These are phyloP conservation scores for Paramecium biaurelia DNA, from an alignment of 73 alveolate species.

Conservation along the genomic window DNA sequence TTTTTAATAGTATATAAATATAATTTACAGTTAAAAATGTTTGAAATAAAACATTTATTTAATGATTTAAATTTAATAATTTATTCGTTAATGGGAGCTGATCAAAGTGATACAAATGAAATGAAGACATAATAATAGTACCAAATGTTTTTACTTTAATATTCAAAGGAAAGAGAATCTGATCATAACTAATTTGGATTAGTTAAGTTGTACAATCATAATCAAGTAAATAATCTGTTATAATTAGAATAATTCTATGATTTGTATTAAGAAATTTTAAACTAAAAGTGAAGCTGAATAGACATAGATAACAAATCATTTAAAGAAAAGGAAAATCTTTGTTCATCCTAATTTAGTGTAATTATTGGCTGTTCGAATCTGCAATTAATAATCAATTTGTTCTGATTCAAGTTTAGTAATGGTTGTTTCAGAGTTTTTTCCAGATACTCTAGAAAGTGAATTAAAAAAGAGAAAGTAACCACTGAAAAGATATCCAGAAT, in stretches of 20 bases:
- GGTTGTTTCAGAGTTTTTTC: not conserved
- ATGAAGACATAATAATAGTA: not conserved
- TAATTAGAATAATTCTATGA: not conserved
- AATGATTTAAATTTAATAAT: not conserved
- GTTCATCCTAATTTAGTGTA: not conserved
- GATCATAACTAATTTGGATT: conserved; percentile 8
- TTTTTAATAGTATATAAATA: not conserved
- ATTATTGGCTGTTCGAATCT: not conserved
- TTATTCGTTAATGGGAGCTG: conserved; percentile 38
- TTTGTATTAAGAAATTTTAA: not conserved
- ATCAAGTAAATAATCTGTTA: not conserved
- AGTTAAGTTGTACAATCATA: not conserved
- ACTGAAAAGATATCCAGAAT: not conserved
- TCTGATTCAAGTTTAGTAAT: conserved; percentile 24
- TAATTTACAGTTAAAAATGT: not conserved
- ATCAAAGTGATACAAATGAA: not conserved
- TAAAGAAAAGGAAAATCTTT: not conserved
- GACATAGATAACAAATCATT: not conserved
- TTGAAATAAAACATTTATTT: not conserved
- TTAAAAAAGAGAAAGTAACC: not conserved
- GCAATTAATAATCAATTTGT: not conserved
- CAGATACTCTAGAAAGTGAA: not conserved
- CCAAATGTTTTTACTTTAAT: not conserved
- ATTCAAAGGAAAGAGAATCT: conserved; percentile 14
- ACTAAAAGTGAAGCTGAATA: not conserved